Conservation (phyloP, 148 eudicot species). For the Gaultheria prostrata region DNA sequence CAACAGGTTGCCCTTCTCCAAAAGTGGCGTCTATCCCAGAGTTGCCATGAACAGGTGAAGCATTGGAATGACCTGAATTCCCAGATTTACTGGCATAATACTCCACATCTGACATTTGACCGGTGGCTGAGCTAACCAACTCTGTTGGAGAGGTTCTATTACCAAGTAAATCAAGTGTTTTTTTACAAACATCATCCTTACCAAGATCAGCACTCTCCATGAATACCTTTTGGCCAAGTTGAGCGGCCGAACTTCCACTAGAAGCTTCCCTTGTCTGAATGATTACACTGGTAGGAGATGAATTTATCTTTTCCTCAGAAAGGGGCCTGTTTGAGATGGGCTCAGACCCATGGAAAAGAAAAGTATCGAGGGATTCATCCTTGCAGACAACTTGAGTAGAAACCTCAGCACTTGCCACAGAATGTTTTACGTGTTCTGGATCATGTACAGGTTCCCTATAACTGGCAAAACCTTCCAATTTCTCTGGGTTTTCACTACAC, state of each 20-base stretch:
- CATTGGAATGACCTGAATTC: not conserved
- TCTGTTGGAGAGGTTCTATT: slow-evolving; percentile 13
- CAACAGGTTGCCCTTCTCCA: slow-evolving; percentile 17
- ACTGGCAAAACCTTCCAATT: slow-evolving; percentile 10
- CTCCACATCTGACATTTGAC: slow-evolving; percentile 20
- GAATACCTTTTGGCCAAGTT: slow-evolving; percentile 6
- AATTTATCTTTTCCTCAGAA: not conserved
- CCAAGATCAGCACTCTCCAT: not conserved
- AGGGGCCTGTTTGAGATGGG: not conserved
- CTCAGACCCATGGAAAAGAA: slow-evolving; percentile 3
- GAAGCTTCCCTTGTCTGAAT: slow-evolving; percentile 5
- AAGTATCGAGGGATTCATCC: slow-evolving; percentile 8
- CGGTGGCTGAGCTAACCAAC: slow-evolving; percentile 11
- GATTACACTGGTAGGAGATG: slow-evolving; percentile 4
- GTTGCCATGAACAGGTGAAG: slow-evolving; percentile 22
- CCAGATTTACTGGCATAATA: slow-evolving; percentile 11
- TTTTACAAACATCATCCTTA: not conserved
- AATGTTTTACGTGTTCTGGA: not conserved
- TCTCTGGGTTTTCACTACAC: slow-evolving; percentile 10
- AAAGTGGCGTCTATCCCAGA: slow-evolving; percentile 22
- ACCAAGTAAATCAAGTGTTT: slow-evolving; percentile 15
- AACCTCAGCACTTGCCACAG: not conserved
- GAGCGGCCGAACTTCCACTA: not conserved
- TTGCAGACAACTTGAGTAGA: not conserved
- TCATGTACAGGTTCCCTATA: not conserved